Conservation (phyloP, 208 protist species). For the Porcisia hertigi region DNA sequence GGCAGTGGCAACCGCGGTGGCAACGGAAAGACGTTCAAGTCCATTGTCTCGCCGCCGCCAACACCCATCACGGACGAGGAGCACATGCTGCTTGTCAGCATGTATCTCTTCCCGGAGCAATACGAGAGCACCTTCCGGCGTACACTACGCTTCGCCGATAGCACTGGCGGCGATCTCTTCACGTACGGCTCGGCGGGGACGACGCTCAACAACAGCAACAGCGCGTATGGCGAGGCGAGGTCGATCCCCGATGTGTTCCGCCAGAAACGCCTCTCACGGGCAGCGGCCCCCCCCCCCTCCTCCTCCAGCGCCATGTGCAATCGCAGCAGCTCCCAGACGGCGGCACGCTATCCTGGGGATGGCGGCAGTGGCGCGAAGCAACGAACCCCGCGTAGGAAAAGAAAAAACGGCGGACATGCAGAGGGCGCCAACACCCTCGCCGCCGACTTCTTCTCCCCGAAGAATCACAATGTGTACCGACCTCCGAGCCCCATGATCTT, state of each 20-base stretch:
- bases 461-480: slow-evolving; percentile 58
- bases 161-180: not conserved
- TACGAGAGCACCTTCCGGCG: slow-evolving; percentile 19
- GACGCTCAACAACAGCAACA: not conserved
- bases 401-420: not conserved
- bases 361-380: too few relatives aligned
- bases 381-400: not conserved
- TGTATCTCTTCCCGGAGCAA: slow-evolving; percentile 60
- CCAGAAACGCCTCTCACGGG: slow-evolving; percentile 7
- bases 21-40: not conserved
- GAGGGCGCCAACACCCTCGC: slow-evolving; percentile 17
- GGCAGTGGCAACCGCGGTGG: not conserved
- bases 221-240: not conserved
- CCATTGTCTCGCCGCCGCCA: not conserved
- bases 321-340: slow-evolving; percentile 4
- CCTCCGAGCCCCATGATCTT: slow-evolving; percentile 87
- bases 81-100: slow-evolving; percentile 54
- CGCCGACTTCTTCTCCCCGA: slow-evolving; percentile 42
- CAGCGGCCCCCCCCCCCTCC: too few relatives aligned
- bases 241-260: not conserved
- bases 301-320: not conserved
- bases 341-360: not conserved
- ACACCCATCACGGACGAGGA: slow-evolving; percentile 45
- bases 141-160: slow-evolving; percentile 11
- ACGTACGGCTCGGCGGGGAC: not conserved